These are phyloP conservation scores for Eucalyptus sp. DNA, from an alignment of 345 rosid species.

Conservation along the genomic window DNA sequence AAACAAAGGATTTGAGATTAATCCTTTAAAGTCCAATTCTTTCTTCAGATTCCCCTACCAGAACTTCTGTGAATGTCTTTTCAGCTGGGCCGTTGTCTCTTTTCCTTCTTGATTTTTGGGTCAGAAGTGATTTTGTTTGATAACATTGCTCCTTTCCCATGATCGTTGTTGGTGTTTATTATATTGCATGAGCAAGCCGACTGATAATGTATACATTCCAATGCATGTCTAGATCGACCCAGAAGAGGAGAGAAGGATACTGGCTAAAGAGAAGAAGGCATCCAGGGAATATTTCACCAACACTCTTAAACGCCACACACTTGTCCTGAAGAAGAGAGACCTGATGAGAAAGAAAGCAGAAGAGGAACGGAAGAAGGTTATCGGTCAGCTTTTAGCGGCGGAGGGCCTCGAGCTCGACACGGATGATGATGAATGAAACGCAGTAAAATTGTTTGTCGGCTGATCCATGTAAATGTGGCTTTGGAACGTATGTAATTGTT, in stretches of 20 bases:
- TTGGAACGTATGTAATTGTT: not conserved
- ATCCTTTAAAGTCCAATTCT: not conserved
- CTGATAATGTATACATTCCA: not conserved
- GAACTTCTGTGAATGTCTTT: not conserved
- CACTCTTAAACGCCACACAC: constrained; percentile 71
- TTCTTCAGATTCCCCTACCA: not conserved
- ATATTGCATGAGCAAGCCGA: not conserved
- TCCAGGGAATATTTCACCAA: constrained; percentile 46
- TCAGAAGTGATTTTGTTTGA: not conserved
- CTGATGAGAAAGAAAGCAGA: constrained; percentile 79
- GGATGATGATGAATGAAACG: constrained; percentile 30
- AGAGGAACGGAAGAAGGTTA: constrained; percentile 51
- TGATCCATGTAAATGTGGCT: not conserved
- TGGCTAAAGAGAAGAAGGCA: constrained; percentile 80
- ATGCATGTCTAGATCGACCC: constrained; percentile 49
- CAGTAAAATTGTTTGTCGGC: not conserved
- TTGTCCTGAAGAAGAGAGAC: constrained; percentile 82
- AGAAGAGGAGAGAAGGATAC: constrained; percentile 73
- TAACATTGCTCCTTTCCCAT: not conserved
- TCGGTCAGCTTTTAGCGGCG: constrained; percentile 67
- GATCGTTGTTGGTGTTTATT: not conserved
- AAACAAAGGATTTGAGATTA: not conserved
- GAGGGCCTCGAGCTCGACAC: constrained; percentile 93
- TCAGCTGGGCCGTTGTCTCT: not conserved
- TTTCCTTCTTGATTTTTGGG: not conserved